A percentile compares a stretch with the other conserved stretches of the same genome.
phyloP scores from a whole-genome alignment of 352 stramenopile genomes.

The Lagenidium giganteum region DNA sequence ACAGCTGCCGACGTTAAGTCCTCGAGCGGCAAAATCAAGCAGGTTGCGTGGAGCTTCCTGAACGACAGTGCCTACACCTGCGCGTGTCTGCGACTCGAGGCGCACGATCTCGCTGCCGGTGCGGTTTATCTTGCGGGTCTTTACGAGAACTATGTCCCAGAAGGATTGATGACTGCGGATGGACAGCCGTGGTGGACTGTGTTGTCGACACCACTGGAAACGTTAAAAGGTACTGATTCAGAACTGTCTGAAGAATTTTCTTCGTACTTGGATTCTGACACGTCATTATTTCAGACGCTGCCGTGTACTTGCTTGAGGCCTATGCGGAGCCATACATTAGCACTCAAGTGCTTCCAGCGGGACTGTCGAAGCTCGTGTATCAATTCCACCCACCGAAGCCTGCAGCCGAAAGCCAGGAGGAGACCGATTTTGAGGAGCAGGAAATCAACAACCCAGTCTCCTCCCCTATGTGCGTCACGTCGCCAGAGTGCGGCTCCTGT shows the following conservation, averaged over 20 bases:
- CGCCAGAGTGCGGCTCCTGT: slow-evolving; percentile 47
- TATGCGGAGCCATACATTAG: slow-evolving; percentile 63
- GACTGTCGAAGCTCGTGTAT: slow-evolving; percentile 60
- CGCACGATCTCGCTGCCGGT: slow-evolving; percentile 27
- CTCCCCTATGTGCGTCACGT: slow-evolving; percentile 50
- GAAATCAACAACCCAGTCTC: slow-evolving; percentile 40
- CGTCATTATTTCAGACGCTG: slow-evolving; percentile 69
- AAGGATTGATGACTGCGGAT: slow-evolving; percentile 9
- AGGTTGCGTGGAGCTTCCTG: slow-evolving; percentile 44
- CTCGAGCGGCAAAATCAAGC: slow-evolving; percentile 21
- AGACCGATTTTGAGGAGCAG: no score
- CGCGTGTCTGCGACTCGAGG: slow-evolving; percentile 34
- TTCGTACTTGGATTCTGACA: slow-evolving; percentile 35
- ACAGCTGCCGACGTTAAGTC: background rate
- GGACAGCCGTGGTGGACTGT: slow-evolving; percentile 27
- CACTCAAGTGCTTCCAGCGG: slow-evolving; percentile 47
- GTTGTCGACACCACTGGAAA: slow-evolving; percentile 17
- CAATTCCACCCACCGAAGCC: slow-evolving; percentile 50
- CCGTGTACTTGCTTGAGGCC: slow-evolving; percentile 47
- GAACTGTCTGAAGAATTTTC: slow-evolving; percentile 43
- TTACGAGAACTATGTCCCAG: slow-evolving; percentile 22
- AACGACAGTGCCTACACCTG: slow-evolving; percentile 49
- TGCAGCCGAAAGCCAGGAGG: slow-evolving; percentile 36
- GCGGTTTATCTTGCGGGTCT: slow-evolving; percentile 38
- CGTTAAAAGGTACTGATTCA: slow-evolving; percentile 36